phyloP scores from a whole-genome alignment of 345 rosid species.

The Pistacia atlantica region DNA sequence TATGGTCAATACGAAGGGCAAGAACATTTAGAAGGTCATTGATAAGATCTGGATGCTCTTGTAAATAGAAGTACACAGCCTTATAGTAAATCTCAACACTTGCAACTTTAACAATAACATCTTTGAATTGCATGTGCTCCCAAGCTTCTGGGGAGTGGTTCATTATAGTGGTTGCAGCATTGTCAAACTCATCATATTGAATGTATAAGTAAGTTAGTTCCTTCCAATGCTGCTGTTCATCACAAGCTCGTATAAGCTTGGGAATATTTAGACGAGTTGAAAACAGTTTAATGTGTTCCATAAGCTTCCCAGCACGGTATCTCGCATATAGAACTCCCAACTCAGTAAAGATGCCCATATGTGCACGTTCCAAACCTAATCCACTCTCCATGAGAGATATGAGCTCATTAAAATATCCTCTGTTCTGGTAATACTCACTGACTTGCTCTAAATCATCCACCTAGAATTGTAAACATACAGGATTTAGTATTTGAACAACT shows the following conservation, averaged over 20 bases:
- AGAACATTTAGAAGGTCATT: conserved; percentile 94
- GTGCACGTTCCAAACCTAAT: conserved; percentile 94
- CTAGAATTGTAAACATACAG: conserved; percentile 32
- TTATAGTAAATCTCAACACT: conserved; percentile 94
- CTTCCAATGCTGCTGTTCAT: conserved; percentile 98
- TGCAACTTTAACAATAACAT: conserved; percentile 89
- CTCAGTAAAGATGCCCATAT: conserved; percentile 99
- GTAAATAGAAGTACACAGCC: conserved; percentile 97
- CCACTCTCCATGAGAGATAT: conserved; percentile 99
- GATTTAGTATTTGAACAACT: too few relatives aligned
- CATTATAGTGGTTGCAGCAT: conserved; percentile 98
- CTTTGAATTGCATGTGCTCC: conserved; percentile 99
- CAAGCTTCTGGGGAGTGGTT: conserved; percentile 99
- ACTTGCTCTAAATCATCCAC: conserved; percentile 98
- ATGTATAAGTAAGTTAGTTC: conserved; percentile 91
- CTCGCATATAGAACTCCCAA: conserved; percentile 98
- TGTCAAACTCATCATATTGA: conserved; percentile 93
- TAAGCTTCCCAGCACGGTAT: conserved; percentile 91
- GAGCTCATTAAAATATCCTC: conserved; percentile 93
- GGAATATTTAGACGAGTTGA: conserved; percentile 98
- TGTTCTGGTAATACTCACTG: conserved; percentile 94
- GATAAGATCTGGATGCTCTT: conserved; percentile 95
- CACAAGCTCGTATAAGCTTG: conserved; percentile 95
- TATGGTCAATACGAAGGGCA: conserved; percentile 90
- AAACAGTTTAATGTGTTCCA: conserved; percentile 97